Percentiles rank a stretch among this genome's conserved stretches.
These are phyloP conservation scores for Chalaropsis ovoidea DNA, from an alignment of 2,329 filamentous ascomycete species.

Conservation along the genomic window DNA sequence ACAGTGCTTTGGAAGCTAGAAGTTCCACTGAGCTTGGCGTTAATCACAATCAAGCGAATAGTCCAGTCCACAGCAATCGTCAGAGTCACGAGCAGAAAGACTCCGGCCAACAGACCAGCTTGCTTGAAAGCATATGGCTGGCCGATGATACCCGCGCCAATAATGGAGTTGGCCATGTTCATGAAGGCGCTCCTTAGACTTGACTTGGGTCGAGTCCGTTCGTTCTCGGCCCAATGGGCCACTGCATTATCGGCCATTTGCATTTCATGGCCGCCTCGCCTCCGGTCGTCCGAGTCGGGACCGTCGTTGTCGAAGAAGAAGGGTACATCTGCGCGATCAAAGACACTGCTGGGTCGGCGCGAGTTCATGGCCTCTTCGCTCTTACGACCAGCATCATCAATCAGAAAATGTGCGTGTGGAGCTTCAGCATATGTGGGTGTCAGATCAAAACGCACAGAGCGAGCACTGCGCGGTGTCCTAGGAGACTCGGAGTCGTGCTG, in stretches of 20 bases:
- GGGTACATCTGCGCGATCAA: slow-evolving; percentile 22
- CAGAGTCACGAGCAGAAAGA: slow-evolving; percentile 64
- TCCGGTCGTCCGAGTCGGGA: slow-evolving; percentile 11
- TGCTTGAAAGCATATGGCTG: slow-evolving; percentile 95
- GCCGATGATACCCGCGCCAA: slow-evolving; percentile 64
- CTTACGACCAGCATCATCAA: slow-evolving; percentile 23
- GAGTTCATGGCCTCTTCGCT: slow-evolving; percentile 22
- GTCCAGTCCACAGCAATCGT: slow-evolving; percentile 94
- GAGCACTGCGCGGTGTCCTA: slow-evolving; percentile 52
- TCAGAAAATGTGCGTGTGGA: slow-evolving; percentile 29
- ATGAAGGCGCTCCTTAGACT: slow-evolving; percentile 83
- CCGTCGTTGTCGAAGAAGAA: slow-evolving; percentile 25
- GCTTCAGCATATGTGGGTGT: slow-evolving; percentile 38
- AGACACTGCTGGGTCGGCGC: slow-evolving; percentile 24
- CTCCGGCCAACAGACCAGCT: slow-evolving; percentile 73
- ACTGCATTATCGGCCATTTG: slow-evolving; percentile 26
- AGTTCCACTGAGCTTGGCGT: slow-evolving; percentile 89
- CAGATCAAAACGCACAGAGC: slow-evolving; percentile 65
- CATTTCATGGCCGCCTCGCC: slow-evolving; percentile 23
- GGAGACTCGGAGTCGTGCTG: slow-evolving; percentile 25
- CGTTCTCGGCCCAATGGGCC: slow-evolving; percentile 41
- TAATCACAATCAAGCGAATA: slow-evolving; percentile 91
- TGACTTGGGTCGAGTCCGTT: slow-evolving; percentile 64
- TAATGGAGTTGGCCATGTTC: slow-evolving; percentile 99
- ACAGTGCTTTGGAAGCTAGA: slow-evolving; percentile 94